phyloP scores from a whole-genome alignment of 2,329 filamentous ascomycete species.

The Stachybotrys elegans region DNA sequence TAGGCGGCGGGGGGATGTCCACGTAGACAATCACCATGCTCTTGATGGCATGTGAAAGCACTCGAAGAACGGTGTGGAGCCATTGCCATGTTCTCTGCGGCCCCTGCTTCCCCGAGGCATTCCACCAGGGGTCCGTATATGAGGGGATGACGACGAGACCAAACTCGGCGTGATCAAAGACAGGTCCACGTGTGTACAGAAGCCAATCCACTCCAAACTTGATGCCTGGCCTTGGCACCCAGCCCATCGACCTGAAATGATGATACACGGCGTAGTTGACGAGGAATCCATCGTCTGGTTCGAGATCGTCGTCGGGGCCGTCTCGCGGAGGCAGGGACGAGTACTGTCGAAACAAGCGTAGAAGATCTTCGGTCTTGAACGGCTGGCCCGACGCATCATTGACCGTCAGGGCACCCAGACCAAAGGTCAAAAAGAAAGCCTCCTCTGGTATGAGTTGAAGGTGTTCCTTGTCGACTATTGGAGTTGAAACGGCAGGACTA shows the following conservation, averaged over 20 bases:
- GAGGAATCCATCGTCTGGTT: slow-evolving; percentile 78
- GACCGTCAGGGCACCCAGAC: slow-evolving; percentile 68
- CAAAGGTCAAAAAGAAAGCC: slow-evolving; percentile 84
- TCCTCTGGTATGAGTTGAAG: slow-evolving; percentile 90
- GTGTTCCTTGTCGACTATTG: slow-evolving; percentile 63
- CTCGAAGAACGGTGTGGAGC: slow-evolving; percentile 85
- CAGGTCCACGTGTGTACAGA: slow-evolving; percentile 88
- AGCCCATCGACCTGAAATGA: slow-evolving; percentile 91
- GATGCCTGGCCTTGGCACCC: slow-evolving; percentile 86
- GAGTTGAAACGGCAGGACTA: background rate
- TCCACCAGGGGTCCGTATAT: slow-evolving; percentile 73
- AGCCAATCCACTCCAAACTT: slow-evolving; percentile 95
- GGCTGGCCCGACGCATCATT: slow-evolving; percentile 41
- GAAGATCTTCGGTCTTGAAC: slow-evolving; percentile 51
- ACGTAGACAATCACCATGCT: slow-evolving; percentile 87
- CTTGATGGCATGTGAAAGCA: slow-evolving; percentile 86
- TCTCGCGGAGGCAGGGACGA: slow-evolving; percentile 62
- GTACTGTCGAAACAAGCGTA: slow-evolving; percentile 62
- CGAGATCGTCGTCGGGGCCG: slow-evolving; percentile 36
- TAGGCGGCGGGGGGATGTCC: slow-evolving; percentile 70
- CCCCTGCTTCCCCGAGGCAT: slow-evolving; percentile 44
- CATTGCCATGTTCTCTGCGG: slow-evolving; percentile 64
- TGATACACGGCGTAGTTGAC: slow-evolving; percentile 88
- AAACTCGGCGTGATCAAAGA: slow-evolving; percentile 94
- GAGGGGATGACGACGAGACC: slow-evolving; percentile 79